phyloP scores from a whole-genome alignment of 73 alveolate species.

The Blepharisma stoltei region DNA sequence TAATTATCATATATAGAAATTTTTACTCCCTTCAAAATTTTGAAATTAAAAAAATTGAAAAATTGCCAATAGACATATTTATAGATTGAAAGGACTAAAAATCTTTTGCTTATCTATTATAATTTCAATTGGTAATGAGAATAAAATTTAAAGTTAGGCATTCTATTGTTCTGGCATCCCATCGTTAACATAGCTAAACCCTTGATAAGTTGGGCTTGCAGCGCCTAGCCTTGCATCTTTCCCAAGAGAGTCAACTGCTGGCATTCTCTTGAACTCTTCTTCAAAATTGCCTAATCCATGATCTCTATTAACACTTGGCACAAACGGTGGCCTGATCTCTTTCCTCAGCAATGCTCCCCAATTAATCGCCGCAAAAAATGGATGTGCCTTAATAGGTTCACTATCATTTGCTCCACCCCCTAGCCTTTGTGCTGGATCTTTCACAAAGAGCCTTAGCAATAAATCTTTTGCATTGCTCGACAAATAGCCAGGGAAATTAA shows the following conservation, averaged over 20 bases:
- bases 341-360: conserved; percentile 61
- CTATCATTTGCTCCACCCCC: conserved; percentile 48
- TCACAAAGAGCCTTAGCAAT: conserved; percentile 38
- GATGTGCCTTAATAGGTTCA: conserved; percentile 43
- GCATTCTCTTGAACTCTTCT: not conserved
- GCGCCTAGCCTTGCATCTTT: not conserved
- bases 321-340: conserved; percentile 72
- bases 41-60: no score
- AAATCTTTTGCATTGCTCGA: conserved; percentile 31
- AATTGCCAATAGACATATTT: no score
- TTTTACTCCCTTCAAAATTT: no score
- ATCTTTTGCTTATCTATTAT: no score
- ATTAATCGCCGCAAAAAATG: conserved; percentile 47
- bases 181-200: no score
- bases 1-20: no score
- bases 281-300: conserved; percentile 58
- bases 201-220: no score
- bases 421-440: conserved; percentile 38
- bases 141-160: no score
- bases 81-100: no score
- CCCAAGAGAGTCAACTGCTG: not conserved
- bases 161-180: no score
- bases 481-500: conserved; percentile 30
- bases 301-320: conserved; percentile 49
- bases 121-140: no score